Evolutionary conservation across 164 flowering plant genomes (phyloP).

Genomic region (Buxus sempervirens): DNA sequence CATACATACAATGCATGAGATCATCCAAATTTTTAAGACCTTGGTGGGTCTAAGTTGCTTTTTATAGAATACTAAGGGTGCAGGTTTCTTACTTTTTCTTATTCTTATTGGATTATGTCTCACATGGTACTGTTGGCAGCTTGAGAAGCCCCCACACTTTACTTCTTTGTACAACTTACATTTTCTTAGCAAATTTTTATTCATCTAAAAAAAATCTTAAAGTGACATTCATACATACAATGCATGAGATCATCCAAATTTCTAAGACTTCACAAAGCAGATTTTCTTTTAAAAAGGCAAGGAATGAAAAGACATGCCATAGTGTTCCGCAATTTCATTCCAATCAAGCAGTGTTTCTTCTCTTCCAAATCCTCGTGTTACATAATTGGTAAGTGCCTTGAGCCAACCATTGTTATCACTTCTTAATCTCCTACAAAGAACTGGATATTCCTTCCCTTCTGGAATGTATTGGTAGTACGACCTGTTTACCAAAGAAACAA

Average conservation of each 20-base stretch:
- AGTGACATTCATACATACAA: not conserved
- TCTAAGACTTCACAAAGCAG: not conserved
- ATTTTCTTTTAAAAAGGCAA: not conserved
- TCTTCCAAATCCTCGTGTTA: constrained; percentile 28
- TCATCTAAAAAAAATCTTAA: no score
- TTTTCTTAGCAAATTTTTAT: no score
- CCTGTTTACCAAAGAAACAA: constrained; percentile 38
- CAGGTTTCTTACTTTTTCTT: no score
- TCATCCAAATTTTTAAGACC: no score
- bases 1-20: no score
- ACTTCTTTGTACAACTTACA: no score
- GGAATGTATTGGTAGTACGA: constrained; percentile 82
- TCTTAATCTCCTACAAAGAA: constrained; percentile 58
- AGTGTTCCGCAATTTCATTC: constrained; percentile 74
- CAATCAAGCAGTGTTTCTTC: constrained; percentile 78
- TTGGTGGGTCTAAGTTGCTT: no score
- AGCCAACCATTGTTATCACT: constrained; percentile 35
- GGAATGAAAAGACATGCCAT: constrained; percentile 44
- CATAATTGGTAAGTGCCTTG: constrained; percentile 26
- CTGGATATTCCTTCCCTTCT: constrained; percentile 87
- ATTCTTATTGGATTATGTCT: no score
- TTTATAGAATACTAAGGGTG: no score
- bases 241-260: not conserved
- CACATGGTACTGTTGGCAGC: no score
- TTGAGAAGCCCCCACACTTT: no score